A percentile compares a stretch with the other conserved stretches of the same genome.
These are phyloP conservation scores for Globisporangium heterothallicum DNA, from an alignment of 352 stramenopile species.

Conservation along the genomic window DNA sequence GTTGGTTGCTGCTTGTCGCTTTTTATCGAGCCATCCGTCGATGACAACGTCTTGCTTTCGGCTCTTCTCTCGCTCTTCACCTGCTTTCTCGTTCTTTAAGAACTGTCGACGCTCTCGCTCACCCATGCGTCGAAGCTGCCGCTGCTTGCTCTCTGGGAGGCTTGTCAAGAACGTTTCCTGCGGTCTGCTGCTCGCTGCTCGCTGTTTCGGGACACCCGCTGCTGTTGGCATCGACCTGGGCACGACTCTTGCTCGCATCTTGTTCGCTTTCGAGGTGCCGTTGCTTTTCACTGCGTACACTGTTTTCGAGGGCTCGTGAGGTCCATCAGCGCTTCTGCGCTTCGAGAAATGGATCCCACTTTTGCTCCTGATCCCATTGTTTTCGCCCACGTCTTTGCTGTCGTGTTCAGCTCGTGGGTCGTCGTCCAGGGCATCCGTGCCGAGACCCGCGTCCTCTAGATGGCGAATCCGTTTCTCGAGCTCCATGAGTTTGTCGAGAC, in stretches of 20 bases:
- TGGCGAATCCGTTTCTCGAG: constrained; percentile 84
- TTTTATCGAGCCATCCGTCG: constrained; percentile 68
- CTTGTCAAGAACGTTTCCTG: constrained; percentile 48
- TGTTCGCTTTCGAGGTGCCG: constrained; percentile 13
- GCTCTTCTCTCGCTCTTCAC: constrained; percentile 23
- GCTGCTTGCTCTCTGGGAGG: constrained; percentile 54
- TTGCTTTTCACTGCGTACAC: constrained; percentile 50
- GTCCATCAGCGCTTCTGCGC: constrained; percentile 26
- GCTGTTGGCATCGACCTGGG: constrained; percentile 10
- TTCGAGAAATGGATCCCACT: constrained; percentile 50
- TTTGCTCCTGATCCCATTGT: constrained; percentile 18
- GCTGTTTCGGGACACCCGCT: constrained; percentile 24
- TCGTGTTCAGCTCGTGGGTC: constrained; percentile 14
- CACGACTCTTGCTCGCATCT: constrained; percentile 31
- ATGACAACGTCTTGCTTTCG: constrained; percentile 70
- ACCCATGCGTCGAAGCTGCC: constrained; percentile 56
- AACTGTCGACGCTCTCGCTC: constrained; percentile 54
- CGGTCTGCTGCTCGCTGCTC: constrained; percentile 16
- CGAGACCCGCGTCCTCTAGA: constrained; percentile 65
- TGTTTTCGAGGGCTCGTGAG: constrained; percentile 41
- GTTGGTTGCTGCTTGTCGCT: constrained; percentile 49
- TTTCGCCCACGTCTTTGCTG: constrained; percentile 20
- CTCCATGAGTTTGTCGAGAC: constrained; percentile 86
- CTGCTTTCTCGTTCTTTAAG: constrained; percentile 53
- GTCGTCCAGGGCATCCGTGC: constrained; percentile 34